Percentiles rank a stretch among this genome's conserved stretches.
Conservation (phyloP, 2,329 filamentous ascomycete species). For the Scedosporium apiospermum region DNA sequence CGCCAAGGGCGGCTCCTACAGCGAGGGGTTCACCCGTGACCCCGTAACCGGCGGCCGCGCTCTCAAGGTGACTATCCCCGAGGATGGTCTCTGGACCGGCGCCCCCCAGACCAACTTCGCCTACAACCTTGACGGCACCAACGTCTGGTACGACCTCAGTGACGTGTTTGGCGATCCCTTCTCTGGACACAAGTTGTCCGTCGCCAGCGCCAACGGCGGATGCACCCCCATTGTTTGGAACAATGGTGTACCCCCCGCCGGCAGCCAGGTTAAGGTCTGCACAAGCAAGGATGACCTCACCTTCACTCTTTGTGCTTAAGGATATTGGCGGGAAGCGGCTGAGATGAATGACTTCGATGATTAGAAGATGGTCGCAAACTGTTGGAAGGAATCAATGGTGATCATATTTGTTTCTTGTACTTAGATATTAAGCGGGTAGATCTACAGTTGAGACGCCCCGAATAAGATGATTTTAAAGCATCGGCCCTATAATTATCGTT, state of each 20-base stretch:
- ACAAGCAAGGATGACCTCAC: slow-evolving; percentile 20
- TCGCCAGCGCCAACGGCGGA: slow-evolving; percentile 16
- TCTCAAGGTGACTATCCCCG: slow-evolving; percentile 24
- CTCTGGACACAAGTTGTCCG: slow-evolving; percentile 20
- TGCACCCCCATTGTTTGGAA: slow-evolving; percentile 27
- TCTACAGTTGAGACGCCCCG: too few relatives aligned
- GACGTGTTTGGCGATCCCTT: slow-evolving; percentile 31
- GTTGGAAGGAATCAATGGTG: too few relatives aligned
- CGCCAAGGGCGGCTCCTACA: slow-evolving; percentile 18
- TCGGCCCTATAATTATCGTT: too few relatives aligned
- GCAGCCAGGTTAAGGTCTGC: slow-evolving; percentile 29
- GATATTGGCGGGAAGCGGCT: too few relatives aligned
- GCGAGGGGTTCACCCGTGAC: slow-evolving; percentile 24
- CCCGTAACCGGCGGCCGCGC: slow-evolving; percentile 26
- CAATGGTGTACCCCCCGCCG: slow-evolving; percentile 22
- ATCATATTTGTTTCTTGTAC: too few relatives aligned
- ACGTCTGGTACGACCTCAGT: slow-evolving; percentile 29
- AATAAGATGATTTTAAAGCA: too few relatives aligned
- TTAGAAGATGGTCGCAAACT: too few relatives aligned
- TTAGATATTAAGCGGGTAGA: too few relatives aligned
- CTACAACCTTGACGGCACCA: slow-evolving; percentile 24
- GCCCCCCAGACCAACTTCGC: slow-evolving; percentile 30
- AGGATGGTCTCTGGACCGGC: slow-evolving; percentile 27
- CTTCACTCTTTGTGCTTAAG: slow-evolving; percentile 23
- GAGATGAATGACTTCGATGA: too few relatives aligned